These are phyloP conservation scores for Teratosphaeria destructans DNA, from an alignment of 2,329 filamentous ascomycete species.

Conservation along the genomic window DNA sequence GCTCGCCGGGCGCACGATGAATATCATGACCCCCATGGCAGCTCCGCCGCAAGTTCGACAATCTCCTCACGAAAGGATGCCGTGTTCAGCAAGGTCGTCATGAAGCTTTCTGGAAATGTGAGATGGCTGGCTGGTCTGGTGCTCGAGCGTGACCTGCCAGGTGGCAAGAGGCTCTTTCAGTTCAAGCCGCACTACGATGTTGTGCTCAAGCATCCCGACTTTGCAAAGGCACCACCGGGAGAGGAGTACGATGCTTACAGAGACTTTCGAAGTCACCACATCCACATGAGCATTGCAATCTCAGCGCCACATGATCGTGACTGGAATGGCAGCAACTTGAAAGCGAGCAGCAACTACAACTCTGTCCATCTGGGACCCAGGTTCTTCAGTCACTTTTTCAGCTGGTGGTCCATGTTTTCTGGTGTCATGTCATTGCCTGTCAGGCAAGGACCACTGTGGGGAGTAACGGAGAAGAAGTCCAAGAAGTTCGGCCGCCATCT, in stretches of 20 bases:
- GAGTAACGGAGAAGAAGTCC: conserved; percentile 86
- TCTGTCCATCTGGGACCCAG: conserved; percentile 87
- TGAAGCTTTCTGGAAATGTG: conserved; percentile 96
- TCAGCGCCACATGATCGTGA: conserved; percentile 77
- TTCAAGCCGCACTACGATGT: conserved; percentile 92
- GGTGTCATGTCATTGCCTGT: conserved; percentile 91
- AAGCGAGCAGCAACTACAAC: conserved; percentile 85
- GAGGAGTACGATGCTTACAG: conserved; percentile 78
- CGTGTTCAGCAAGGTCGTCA: conserved; percentile 95
- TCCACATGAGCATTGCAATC: conserved; percentile 88
- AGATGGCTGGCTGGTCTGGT: conserved; percentile 85
- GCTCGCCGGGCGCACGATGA: conserved; percentile 54
- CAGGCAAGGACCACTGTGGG: conserved; percentile 84
- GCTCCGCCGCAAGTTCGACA: conserved; percentile 49
- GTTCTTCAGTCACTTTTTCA: conserved; percentile 97
- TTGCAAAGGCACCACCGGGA: conserved; percentile 48
- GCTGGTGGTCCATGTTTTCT: conserved; percentile 95
- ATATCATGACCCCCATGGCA: conserved; percentile 45
- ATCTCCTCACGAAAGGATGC: conserved; percentile 51
- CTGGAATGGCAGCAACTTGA: conserved; percentile 66
- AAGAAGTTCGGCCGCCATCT: conserved; percentile 97
- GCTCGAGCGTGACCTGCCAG: conserved; percentile 73
- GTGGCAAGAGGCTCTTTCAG: conserved; percentile 66
- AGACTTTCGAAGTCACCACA: conserved; percentile 93
- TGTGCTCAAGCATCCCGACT: conserved; percentile 68